Evolutionary conservation across 2,329 filamentous ascomycete genomes (phyloP).

Genomic region (Beauveria sp.): DNA sequence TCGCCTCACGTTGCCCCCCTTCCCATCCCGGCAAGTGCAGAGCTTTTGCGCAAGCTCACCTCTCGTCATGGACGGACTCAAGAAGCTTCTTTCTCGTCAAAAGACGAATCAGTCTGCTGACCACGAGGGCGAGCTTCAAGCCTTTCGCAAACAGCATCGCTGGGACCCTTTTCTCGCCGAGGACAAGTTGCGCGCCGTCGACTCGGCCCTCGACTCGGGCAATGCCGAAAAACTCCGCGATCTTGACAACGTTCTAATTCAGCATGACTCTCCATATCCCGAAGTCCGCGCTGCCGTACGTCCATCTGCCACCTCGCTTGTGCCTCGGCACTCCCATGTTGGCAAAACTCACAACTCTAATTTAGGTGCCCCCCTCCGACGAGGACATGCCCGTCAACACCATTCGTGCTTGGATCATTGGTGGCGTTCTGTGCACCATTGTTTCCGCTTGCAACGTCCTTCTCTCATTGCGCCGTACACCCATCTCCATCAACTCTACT

Average conservation of each 20-base stretch:
- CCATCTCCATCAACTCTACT: conserved; percentile 43
- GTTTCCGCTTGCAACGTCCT: conserved; percentile 50
- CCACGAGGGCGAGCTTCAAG: conserved; percentile 24
- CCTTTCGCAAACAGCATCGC: conserved; percentile 42
- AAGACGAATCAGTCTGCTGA: conserved; percentile 10
- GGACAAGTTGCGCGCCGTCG: conserved; percentile 44
- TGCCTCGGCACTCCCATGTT: no score
- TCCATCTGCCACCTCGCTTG: background rate
- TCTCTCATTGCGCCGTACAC: conserved; percentile 40
- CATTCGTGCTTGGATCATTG: conserved; percentile 51
- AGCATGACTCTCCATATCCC: conserved; percentile 50
- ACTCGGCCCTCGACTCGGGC: conserved; percentile 35
- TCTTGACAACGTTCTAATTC: conserved; percentile 37
- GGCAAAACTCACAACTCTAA: background rate
- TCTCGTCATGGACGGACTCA: background rate
- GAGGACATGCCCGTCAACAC: conserved; percentile 50
- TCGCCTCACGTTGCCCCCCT: background rate
- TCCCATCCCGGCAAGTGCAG: background rate
- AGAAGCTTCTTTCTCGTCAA: conserved; percentile 9
- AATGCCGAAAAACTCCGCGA: conserved; percentile 37
- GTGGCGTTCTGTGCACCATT: conserved; percentile 46
- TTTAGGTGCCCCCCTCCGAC: conserved; percentile 29
- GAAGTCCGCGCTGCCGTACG: conserved; percentile 29
- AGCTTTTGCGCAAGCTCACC: background rate
- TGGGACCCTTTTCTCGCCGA: conserved; percentile 51